Base-by-base conservation (phyloP, 495 filamentous ascomycete genomes). In the Acidiella bohemica region DNA sequence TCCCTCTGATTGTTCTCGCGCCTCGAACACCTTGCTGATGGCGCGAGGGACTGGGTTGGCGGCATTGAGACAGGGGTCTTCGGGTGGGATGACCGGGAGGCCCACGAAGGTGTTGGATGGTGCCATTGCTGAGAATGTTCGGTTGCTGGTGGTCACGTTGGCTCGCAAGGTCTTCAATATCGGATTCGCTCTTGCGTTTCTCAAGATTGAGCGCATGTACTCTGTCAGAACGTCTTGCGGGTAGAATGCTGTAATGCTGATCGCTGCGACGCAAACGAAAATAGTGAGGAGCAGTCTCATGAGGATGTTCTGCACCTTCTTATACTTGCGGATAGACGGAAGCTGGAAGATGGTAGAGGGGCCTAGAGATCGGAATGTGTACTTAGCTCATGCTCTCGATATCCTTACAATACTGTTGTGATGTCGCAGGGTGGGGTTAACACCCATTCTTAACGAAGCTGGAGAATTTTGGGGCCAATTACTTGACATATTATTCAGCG, bases 1-100 rank as follows among this genome's bases (percentile, higher is more conserved):
- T 38, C 88, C 88, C 60, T 96, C 88, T 36, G 81, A 65, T 62
- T 92, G 84, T 59, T 93, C 83, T 46, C 80, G 61, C 46, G 88
- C 90, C 22, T 80, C 72, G 64, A 95, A 84, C 51, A 75, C 73
- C 54, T 81, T 78, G 43, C 73, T 76, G 59, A 96, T 85, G 28
- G 74, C 68, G 46, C 88, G 75, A 9, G 84, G 69, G 33, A 73
- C 64, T 39, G 58, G 45, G 1, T 19, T 20, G 12, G 13, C 18
- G 2, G 59, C 61, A 10, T 59, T 54, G 42, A 57, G 53, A 46
- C 53, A 41, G 9, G 58, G 54, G 44, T 59, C 43, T 17, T 48
- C 29, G 24, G 57, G 50, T 6, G 59, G 60, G 30, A 63, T 59
- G 39, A 55, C 57, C 7, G 60, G 57, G n/a, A 63, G 54, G 47